Conservation (phyloP, 495 filamentous ascomycete genomes). For the Hyaloscypha finlandica region DNA sequence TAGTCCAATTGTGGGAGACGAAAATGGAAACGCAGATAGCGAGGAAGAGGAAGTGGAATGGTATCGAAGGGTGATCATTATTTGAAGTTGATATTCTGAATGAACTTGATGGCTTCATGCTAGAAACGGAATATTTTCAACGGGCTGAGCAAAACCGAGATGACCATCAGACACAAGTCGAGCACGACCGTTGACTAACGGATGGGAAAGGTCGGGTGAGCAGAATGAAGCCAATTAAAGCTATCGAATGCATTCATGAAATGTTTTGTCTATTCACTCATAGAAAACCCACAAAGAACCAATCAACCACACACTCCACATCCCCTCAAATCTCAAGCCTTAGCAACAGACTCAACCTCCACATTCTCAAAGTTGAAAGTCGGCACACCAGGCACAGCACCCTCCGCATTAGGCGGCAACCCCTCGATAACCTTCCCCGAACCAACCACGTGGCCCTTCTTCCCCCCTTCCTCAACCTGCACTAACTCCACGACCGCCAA, state of each 20-base stretch:
- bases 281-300: neutral
- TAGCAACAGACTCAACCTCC: slow-evolving; percentile 14
- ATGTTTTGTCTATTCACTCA: neutral
- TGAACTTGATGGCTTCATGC: no score
- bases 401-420: slow-evolving; percentile 58
- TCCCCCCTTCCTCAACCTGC: slow-evolving; percentile 68
- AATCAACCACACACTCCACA: neutral
- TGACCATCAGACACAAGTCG: neutral
- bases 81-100: no score
- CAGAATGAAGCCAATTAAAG: neutral
- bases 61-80: no score
- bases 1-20: no score
- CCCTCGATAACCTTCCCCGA: slow-evolving; percentile 55
- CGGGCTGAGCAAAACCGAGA: no score
- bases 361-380: slow-evolving; percentile 80
- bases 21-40: no score
- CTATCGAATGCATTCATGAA: neutral
- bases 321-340: neutral
- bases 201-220: neutral
- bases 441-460: slow-evolving; percentile 57
- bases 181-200: neutral
- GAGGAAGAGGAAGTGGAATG: no score
- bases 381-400: slow-evolving; percentile 76
- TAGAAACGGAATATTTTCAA: no score
- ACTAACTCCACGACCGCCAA: slow-evolving; percentile 64